A percentile compares a stretch with the other conserved stretches of the same genome.
These are phyloP conservation scores for Vicia sativa DNA, from an alignment of 306 rosid species.

Conservation along the genomic window DNA sequence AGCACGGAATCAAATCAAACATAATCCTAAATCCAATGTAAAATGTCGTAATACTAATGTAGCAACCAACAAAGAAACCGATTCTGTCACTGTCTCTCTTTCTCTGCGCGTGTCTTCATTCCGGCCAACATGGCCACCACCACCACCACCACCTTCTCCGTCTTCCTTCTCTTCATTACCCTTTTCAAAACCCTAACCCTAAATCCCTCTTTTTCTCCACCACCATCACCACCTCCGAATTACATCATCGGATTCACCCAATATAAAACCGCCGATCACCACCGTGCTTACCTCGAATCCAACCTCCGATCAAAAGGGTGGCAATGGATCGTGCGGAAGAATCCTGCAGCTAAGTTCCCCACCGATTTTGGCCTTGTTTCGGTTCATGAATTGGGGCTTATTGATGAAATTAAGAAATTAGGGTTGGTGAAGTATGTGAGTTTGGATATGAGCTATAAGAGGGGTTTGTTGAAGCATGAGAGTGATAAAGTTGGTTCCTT, in stretches of 20 bases:
- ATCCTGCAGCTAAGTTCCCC: conserved; percentile 75
- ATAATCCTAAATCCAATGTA: neutral
- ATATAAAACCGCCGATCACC: conserved; percentile 61
- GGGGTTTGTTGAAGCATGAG: conserved; percentile 49
- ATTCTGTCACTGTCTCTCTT: neutral
- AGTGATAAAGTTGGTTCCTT: conserved; percentile 59
- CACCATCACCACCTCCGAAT: conserved; percentile 36
- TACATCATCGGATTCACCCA: conserved; percentile 73
- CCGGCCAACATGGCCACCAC: conserved; percentile 44
- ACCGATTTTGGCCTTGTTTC: conserved; percentile 90
- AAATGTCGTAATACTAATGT: too few species aligned
- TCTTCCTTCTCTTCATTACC: conserved; percentile 45
- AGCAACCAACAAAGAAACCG: too few species aligned
- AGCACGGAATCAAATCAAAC: neutral
- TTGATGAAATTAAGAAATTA: conserved; percentile 55
- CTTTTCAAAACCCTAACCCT: conserved; percentile 49
- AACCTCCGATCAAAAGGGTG: conserved; percentile 59
- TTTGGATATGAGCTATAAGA: conserved; percentile 63
- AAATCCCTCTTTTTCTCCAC: neutral
- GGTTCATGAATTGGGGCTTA: conserved; percentile 51
- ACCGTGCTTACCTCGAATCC: conserved; percentile 61
- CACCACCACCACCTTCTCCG: conserved; percentile 27
- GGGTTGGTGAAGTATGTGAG: conserved; percentile 76
- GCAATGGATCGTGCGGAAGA: conserved; percentile 85
- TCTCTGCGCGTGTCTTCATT: neutral